Base-by-base conservation (phyloP, 257 asterid species). In the Plantago elongata region DNA sequence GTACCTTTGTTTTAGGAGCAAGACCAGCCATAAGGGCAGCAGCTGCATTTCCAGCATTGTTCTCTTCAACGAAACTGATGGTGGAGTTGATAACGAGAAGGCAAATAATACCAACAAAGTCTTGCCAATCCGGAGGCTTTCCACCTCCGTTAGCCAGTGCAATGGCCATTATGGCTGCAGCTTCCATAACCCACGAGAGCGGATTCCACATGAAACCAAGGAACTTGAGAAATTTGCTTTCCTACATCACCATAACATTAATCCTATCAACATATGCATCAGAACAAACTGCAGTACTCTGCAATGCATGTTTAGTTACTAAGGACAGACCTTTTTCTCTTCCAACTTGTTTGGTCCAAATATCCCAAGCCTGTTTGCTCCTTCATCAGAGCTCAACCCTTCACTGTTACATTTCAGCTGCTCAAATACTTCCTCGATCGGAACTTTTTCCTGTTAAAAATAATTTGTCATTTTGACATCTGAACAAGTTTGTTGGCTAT, bases 311-410 rank as follows among this genome's bases (percentile, higher is more conserved):
- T 9, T 57, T 38, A 8, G 17, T 49, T 49, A 37, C 12, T 27
- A 17, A 57, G 5, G 27, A 38, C 40, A 30, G 46, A 75, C 98
- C 90, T 83, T 92, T 70, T 92, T 92, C 83, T 92, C 98, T 76
- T 92, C 98, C 82, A 92, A 69, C 78, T 83, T 89, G 95, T 92
- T 92, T 60, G 95, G 97, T 18, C 97, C 98, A 58, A 92, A 91
- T 65, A 88, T 86, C 74, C 86, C 86, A 64, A 89, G 84, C 95
- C 98, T 83, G 89, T 72, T 79, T 67, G 80, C 83, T 51, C 97
- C 97, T 79, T 92, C 97, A 3, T 81, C 93, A 16, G 89, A 11
- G 46, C 78, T 79, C 69, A 92, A 72, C 13, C 98, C 98, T 74
- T 92, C 95, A 22, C 95, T 77, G 63, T 78, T 72, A 55, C 98